These are phyloP conservation scores for Aspergillus udagawae DNA, from an alignment of 2,329 filamentous ascomycete genomes.

Conservation along the genomic window DNA sequence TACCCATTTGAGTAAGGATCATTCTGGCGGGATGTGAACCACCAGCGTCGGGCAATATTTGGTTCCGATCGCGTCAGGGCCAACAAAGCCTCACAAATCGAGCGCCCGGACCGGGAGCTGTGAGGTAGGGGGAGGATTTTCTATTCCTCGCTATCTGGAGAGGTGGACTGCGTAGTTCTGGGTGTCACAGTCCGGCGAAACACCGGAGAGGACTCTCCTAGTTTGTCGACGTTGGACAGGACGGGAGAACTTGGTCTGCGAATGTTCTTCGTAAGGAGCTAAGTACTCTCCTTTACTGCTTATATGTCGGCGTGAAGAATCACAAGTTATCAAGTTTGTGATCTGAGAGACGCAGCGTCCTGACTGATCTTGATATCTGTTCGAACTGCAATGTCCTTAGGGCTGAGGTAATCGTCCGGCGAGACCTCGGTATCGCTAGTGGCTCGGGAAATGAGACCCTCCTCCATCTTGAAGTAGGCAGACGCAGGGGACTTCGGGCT, in stretches of 20 bases:
- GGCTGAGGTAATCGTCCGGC: constrained; percentile 10
- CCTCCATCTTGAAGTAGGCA: constrained; percentile 28
- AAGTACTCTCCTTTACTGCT: neutral
- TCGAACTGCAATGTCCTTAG: constrained; percentile 25
- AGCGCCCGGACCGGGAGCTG: too few species aligned
- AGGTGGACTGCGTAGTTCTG: neutral
- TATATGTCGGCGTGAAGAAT: neutral
- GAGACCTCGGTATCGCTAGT: constrained; percentile 13
- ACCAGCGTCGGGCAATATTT: neutral
- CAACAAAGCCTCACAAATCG: neutral
- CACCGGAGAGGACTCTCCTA: neutral
- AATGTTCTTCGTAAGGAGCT: neutral
- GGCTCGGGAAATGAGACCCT: constrained; percentile 13
- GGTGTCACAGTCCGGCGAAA: neutral
- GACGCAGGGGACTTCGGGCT: constrained; percentile 22
- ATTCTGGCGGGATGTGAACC: neutral
- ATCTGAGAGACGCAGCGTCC: constrained; percentile 15
- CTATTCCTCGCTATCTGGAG: neutral
- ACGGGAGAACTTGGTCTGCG: neutral
- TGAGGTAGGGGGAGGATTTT: neutral
- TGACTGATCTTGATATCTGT: constrained; percentile 29
- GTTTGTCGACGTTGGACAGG: neutral
- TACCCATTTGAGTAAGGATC: neutral
- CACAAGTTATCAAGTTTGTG: constrained; percentile 2
- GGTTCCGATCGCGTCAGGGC: neutral